phyloP scores from a whole-genome alignment of 192 early-diverging fungal genomes.

The Geranomyces variabilis region DNA sequence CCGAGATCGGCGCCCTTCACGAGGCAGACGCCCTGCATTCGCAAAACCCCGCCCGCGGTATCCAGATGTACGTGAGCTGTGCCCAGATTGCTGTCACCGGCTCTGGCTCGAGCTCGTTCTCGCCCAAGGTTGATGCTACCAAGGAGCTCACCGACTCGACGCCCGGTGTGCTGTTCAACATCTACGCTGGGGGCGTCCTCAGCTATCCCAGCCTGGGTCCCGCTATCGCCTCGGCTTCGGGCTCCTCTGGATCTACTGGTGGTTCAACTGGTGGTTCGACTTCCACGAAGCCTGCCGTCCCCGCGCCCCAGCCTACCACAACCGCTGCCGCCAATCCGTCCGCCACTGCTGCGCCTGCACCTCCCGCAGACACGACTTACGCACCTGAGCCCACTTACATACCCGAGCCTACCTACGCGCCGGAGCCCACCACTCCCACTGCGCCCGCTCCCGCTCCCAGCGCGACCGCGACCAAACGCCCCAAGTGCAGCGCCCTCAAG shows the following conservation, averaged over 20 bases:
- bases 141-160: not conserved
- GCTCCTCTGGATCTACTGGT: slow-evolving; percentile 5
- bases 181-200: not conserved
- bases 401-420: too few relatives aligned
- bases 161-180: slow-evolving; percentile 22
- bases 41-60: slow-evolving; percentile 27
- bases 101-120: slow-evolving; percentile 11
- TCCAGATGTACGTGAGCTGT: slow-evolving; percentile 35
- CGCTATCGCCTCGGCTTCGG: not conserved
- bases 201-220: not conserved
- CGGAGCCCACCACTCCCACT: too few relatives aligned
- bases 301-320: not conserved
- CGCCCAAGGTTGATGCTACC: slow-evolving; percentile 26
- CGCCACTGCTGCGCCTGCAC: too few relatives aligned
- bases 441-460: too few relatives aligned
- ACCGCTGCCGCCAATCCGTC: too few relatives aligned
- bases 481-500: too few relatives aligned
- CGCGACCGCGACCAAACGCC: too few relatives aligned
- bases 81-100: slow-evolving; percentile 26
- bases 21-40: slow-evolving; percentile 19
- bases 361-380: too few relatives aligned
- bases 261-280: not conserved
- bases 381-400: too few relatives aligned
- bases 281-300: not conserved
- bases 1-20: slow-evolving; percentile 35